Evolutionary conservation across 306 rosid genomes (phyloP).

Genomic region (Vicia faba): DNA sequence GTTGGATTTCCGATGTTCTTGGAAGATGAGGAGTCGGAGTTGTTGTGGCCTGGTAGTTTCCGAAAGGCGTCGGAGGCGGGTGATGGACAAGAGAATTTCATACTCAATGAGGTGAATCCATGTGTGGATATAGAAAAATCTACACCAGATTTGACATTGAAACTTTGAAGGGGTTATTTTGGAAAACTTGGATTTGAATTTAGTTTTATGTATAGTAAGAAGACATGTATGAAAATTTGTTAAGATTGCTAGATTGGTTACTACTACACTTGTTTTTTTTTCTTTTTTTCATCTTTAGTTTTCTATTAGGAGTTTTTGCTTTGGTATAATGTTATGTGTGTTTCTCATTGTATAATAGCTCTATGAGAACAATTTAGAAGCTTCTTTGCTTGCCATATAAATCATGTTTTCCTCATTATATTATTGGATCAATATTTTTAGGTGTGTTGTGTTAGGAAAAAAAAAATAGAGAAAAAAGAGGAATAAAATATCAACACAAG

Average conservation of each 20-base stretch:
- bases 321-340: slow-evolving; percentile 45
- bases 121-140: slow-evolving; percentile 46
- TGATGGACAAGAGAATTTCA: slow-evolving; percentile 52
- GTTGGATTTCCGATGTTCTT: slow-evolving; percentile 63
- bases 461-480: too few relatives aligned
- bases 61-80: slow-evolving; percentile 51
- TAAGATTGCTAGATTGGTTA: slow-evolving; percentile 29
- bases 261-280: slow-evolving; percentile 35
- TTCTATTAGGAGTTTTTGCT: slow-evolving; percentile 35
- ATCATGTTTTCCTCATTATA: too few relatives aligned
- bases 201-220: slow-evolving; percentile 46
- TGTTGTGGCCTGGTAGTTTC: slow-evolving; percentile 91
- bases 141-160: slow-evolving; percentile 81
- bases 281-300: slow-evolving; percentile 31
- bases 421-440: too few relatives aligned
- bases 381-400: too few relatives aligned
- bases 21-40: slow-evolving; percentile 70
- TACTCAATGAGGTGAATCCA: slow-evolving; percentile 53
- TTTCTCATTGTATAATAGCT: slow-evolving; percentile 55
- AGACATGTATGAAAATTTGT: slow-evolving; percentile 40
- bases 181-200: slow-evolving; percentile 30
- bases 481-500: too few relatives aligned
- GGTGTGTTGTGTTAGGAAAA: too few relatives aligned
- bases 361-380: slow-evolving; percentile 35
- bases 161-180: slow-evolving; percentile 57